Conservation (phyloP, 805 yeast species). For the Lipomyces chichibuensis region DNA sequence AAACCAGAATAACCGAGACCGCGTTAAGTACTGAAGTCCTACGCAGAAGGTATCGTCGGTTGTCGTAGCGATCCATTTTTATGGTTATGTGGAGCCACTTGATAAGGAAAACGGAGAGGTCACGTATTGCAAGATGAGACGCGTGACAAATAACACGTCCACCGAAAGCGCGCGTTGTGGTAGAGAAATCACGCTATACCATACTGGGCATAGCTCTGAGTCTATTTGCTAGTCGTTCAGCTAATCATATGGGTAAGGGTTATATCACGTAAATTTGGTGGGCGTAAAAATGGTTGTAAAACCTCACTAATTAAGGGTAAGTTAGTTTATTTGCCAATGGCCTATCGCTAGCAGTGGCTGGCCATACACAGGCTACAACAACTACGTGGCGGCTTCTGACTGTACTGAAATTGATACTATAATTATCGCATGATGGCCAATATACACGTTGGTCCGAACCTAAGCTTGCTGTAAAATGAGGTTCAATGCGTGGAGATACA, state of each 20-base stretch:
- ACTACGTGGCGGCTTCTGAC: no score
- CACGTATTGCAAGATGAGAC: neutral
- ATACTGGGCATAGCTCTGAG: no score
- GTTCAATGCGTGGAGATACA: no score
- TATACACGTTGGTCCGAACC: no score
- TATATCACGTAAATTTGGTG: neutral
- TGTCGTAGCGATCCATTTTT: neutral
- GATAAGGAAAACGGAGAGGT: neutral
- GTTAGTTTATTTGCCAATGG: no score
- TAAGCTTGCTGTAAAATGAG: no score
- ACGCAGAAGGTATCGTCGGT: neutral
- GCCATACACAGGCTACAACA: no score
- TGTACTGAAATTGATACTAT: no score
- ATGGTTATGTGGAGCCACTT: neutral
- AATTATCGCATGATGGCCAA: no score
- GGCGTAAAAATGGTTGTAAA: neutral
- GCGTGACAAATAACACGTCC: neutral
- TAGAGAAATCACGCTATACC: neutral
- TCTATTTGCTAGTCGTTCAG: neutral
- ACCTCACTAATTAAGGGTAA: no score
- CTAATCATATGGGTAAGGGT: neutral
- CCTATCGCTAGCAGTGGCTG: no score
- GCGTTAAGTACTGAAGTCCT: constrained; percentile 1
- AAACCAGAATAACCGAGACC: constrained; percentile 1
- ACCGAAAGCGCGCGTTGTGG: neutral